Base-by-base conservation (phyloP, 1,284 basidiomycete genomes). In the Cerrena zonata region DNA sequence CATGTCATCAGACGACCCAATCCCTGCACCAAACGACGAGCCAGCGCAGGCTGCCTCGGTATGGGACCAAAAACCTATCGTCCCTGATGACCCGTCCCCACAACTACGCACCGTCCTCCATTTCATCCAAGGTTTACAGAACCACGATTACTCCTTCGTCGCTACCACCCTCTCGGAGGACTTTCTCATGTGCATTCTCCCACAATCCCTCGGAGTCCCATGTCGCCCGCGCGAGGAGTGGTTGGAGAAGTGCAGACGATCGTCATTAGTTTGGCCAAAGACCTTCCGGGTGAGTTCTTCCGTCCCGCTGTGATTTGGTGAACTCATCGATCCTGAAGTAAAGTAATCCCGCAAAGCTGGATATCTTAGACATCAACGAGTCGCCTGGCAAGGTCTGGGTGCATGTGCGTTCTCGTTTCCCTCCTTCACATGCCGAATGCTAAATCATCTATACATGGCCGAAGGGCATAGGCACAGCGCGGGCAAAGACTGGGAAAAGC, bases 371-470 rank as follows among this genome's bases (percentile, higher is more conserved):
- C 19, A 39, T 47, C 4, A 47, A 47, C 22, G 46, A 47, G 46
- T 47, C 46, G 4, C 46, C 46, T 4, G 46, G 46, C 13, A 18
- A 36, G 46, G 23, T 47, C 22, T 47, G 46, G 46, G 21, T 47
- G 18, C 46, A 47, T 39, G 46, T 47, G 22, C 30, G 46, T 26
- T 22, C 13, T 22, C 22, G 7, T 47, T 5, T 39, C 46, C 46
- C 21, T 19, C 18, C 7, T 18, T 40, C 39, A 40, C 19, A 7
- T 22, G 15, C 39, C 5, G 10, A 22, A 7, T 18, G 7, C 21
- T 5, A 15, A 5, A 15, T 40, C 39, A 36, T 36, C 34, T 36
- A 10, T n/a, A 10, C 34, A 10, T n/a, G 10, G 11, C 13, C 39
- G 7, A 27, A 47, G 46, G 30, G 27, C n/a, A 47, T 27, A 15